phyloP scores from a whole-genome alignment of 1,139 yeast species.

The Blastobotrys capitulatus region DNA sequence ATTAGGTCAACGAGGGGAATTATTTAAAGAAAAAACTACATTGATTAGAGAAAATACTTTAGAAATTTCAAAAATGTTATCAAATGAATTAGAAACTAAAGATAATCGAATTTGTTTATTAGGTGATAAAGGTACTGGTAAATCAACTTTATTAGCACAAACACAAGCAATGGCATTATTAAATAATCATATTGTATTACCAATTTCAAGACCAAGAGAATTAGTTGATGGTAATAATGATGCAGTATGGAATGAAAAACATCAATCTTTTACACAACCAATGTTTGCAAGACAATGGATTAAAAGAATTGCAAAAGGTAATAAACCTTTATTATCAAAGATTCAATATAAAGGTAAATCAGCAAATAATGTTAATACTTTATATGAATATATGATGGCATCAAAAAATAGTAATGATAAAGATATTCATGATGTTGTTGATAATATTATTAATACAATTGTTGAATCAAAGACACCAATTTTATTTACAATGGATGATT shows the following conservation, averaged over 20 bases:
- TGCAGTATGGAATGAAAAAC: conserved; percentile 49
- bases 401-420: conserved; percentile 32
- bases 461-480: conserved; percentile 49
- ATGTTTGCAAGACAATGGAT: conserved; percentile 65
- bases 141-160: conserved; percentile 69
- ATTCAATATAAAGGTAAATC: conserved; percentile 13
- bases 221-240: conserved; percentile 70
- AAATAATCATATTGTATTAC: conserved; percentile 52
- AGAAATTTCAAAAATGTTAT: conserved; percentile 29
- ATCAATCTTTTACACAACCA: conserved; percentile 65
- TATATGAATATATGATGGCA: conserved; percentile 39
- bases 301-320: conserved; percentile 52
- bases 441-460: conserved; percentile 52
- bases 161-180: conserved; percentile 55
- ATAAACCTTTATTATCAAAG: conserved; percentile 41
- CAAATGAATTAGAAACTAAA: conserved; percentile 22
- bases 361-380: conserved; percentile 39
- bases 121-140: conserved; percentile 79
- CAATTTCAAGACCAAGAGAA: conserved; percentile 57
- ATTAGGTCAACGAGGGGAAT: conserved; percentile 48
- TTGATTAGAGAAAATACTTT: conserved; percentile 36
- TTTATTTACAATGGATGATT: conserved; percentile 66
- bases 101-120: conserved; percentile 54
- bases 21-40: conserved; percentile 43
- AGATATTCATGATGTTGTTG: conserved; percentile 40